Base-by-base conservation (phyloP, 192 early-diverging fungal species). In the Backusella tarrabulga region DNA sequence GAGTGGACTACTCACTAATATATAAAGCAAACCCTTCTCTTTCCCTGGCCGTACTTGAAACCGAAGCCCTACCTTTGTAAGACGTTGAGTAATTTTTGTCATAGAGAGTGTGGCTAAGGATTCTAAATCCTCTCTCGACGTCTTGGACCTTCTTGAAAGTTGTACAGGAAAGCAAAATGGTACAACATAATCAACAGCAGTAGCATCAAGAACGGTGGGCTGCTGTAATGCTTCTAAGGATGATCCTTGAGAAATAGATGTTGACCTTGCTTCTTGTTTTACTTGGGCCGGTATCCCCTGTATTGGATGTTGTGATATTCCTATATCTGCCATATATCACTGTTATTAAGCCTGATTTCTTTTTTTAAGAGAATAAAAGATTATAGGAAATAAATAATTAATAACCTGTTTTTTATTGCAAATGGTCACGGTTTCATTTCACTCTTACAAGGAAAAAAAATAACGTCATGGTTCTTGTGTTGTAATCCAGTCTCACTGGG, bases 1-100 rank as follows among this genome's bases (percentile, higher is more conserved):
- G 85, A 60, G 85, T 29, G 90, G 86, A 78, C 93, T 93, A 68
- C 85, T 77, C 6, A 95, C 87, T 76, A 95, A 89, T 54, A 95
- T 71, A 34, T 93, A 86, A 42, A 95, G 70, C 15, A 80, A 79
- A 56, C 87, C 76, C 56, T 83, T 60, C 40, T 78, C 76, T 76
- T 80, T 74, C 74, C 91, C 85, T 74, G 86, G 83, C 15, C 88
- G 86, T 36, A 94, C 85, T 83, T 92, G 88, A 44, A 89, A 87
- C 19, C 83, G 78, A 21, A 96, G 89, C 3, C 91, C 90, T 2
- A 90, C 93, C 2, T 75, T 73, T 12, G 81, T 60, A 68, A 95
- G 86, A 34, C 88, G 88, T 34, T 34, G 69, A 36, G 92, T 83
- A 21, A 94, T 68, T 41, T 83, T 77, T 42, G 85, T 74, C 78